phyloP scores from a whole-genome alignment of 768 basidiomycete species.

The Trametes maxima region DNA sequence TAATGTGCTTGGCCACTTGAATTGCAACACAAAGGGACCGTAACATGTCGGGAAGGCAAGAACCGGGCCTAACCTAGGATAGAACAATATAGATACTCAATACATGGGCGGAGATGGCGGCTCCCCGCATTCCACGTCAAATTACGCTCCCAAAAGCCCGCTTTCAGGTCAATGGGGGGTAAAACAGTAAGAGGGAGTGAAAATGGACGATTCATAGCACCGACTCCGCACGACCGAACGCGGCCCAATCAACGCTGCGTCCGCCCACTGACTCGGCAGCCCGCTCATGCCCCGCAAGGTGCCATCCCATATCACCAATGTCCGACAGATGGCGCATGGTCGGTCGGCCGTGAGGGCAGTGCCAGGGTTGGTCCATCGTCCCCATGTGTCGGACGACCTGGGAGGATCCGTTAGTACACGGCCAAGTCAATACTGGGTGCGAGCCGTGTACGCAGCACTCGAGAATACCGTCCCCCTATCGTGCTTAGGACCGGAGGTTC shows the following conservation, averaged over 20 bases:
- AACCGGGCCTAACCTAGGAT: slow-evolving; percentile 9
- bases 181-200: no score
- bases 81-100: slow-evolving; percentile 14
- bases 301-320: slow-evolving; percentile 35
- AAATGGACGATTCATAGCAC: not conserved
- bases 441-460: no score
- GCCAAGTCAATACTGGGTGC: not conserved
- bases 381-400: slow-evolving; percentile 84
- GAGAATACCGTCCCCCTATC: no score
- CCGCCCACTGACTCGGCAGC: not conserved
- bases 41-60: no score
- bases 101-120: no score
- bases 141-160: no score
- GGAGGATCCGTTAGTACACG: not conserved
- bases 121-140: no score
- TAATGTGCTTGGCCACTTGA: no score
- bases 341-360: slow-evolving; percentile 85
- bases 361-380: slow-evolving; percentile 84
- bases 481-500: no score
- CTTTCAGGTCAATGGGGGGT: no score
- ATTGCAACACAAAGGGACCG: no score
- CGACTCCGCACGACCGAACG: slow-evolving; percentile 10
- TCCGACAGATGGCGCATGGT: slow-evolving; percentile 80
- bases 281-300: not conserved
- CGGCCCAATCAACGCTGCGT: slow-evolving; percentile 17